These are phyloP conservation scores for Eutypella sp. DNA, from an alignment of 2,329 filamentous ascomycete genomes.

Conservation along the genomic window DNA sequence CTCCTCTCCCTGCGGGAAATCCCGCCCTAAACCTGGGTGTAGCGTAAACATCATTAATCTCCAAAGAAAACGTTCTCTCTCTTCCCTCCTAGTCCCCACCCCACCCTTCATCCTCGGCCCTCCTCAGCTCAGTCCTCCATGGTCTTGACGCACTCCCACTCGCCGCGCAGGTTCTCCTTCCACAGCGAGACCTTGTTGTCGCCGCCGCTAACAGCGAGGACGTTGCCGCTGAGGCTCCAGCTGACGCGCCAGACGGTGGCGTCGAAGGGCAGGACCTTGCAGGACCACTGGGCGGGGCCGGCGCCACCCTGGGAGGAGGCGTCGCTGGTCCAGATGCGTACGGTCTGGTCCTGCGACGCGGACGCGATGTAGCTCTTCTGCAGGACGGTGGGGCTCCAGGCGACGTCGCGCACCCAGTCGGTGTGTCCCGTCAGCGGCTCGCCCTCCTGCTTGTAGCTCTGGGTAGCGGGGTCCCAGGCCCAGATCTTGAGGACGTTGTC, in stretches of 20 bases:
- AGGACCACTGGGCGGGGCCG: conserved; percentile 83
- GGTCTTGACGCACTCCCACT: conserved; percentile 96
- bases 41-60: neutral
- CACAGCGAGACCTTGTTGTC: conserved; percentile 97
- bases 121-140: conserved; percentile 77
- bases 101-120: no score
- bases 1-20: neutral
- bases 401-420: conserved; percentile 97
- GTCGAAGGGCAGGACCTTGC: conserved; percentile 82
- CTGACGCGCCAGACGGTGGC: conserved; percentile 91
- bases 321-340: conserved; percentile 91
- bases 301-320: conserved; percentile 55
- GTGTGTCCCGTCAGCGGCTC: conserved; percentile 72
- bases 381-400: conserved; percentile 92
- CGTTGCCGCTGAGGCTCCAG: conserved; percentile 96
- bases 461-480: conserved; percentile 65
- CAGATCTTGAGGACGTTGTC: conserved; percentile 94
- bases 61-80: no score
- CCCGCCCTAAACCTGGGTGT: no score
- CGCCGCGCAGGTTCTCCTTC: conserved; percentile 96
- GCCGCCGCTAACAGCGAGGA: conserved; percentile 84
- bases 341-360: conserved; percentile 93
- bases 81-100: no score
- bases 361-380: conserved; percentile 96
- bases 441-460: conserved; percentile 57